These are phyloP conservation scores for Barnettozyma hawaiiensis DNA, from an alignment of 1,139 yeast species.

Conservation along the genomic window DNA sequence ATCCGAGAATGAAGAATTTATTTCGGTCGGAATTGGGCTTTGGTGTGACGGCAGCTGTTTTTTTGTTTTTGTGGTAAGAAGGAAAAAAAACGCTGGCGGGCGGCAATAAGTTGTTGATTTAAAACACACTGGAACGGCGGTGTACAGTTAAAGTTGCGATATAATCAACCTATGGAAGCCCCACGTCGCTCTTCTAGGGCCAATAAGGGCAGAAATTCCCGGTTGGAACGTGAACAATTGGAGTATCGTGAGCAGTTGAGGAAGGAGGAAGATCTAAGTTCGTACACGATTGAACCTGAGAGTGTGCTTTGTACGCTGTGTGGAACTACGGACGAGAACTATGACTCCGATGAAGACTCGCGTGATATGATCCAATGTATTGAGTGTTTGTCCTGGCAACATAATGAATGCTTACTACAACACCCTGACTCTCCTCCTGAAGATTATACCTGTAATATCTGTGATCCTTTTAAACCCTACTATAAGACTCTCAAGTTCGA, in stretches of 20 bases:
- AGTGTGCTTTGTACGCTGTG: slow-evolving; percentile 63
- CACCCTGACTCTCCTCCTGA: slow-evolving; percentile 37
- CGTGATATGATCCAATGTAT: slow-evolving; percentile 80
- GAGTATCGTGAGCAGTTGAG: slow-evolving; percentile 18
- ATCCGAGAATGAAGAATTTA: too few relatives aligned
- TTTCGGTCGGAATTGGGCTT: not conserved
- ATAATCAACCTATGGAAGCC: not conserved
- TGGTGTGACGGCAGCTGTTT: not conserved
- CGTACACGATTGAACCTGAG: slow-evolving; percentile 29
- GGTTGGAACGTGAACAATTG: slow-evolving; percentile 27
- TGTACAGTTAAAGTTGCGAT: not conserved
- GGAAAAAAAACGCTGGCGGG: too few relatives aligned
- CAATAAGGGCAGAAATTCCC: slow-evolving; percentile 38
- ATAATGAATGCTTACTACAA: slow-evolving; percentile 65
- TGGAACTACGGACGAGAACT: slow-evolving; percentile 59
- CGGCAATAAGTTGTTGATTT: too few relatives aligned
- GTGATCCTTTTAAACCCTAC: slow-evolving; percentile 35
- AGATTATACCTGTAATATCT: slow-evolving; percentile 44
- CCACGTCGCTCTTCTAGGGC: slow-evolving; percentile 38
- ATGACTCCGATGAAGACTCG: slow-evolving; percentile 53
- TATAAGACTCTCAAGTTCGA: slow-evolving; percentile 30
- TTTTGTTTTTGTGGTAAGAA: not conserved
- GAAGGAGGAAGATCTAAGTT: slow-evolving; percentile 16
- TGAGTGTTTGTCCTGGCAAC: slow-evolving; percentile 79
- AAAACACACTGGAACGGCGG: too few relatives aligned